Evolutionary conservation across 148 eudicot genomes (phyloP).

Genomic region (Rhododendron mucronatum): DNA sequence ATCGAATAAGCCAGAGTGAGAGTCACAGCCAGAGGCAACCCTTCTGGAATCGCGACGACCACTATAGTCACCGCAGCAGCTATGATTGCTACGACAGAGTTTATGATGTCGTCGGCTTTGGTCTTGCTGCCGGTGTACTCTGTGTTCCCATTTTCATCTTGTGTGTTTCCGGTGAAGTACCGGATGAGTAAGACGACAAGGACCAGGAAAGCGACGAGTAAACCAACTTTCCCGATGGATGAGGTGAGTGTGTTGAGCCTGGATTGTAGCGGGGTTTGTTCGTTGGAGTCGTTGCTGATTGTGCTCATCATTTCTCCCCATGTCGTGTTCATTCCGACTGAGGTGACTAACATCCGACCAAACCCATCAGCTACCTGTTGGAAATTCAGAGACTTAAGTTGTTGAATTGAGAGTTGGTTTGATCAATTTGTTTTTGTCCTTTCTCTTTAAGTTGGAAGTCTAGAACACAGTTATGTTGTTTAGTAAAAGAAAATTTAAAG

Average conservation of each 20-base stretch:
- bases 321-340: background rate
- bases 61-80: background rate
- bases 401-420: background rate
- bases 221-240: background rate
- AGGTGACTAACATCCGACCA: background rate
- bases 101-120: background rate
- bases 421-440: too few relatives aligned
- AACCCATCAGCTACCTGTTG: background rate
- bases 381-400: background rate
- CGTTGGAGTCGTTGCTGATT: background rate
- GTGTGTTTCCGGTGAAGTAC: background rate
- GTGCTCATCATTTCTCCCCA: background rate
- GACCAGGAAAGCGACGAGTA: background rate
- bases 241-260: background rate
- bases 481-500: too few relatives aligned
- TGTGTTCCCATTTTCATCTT: background rate
- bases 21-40: background rate
- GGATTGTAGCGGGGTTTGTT: background rate
- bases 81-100: background rate
- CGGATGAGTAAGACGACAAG: background rate
- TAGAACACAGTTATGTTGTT: too few relatives aligned
- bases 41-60: background rate
- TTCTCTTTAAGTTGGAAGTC: too few relatives aligned
- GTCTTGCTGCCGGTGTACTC: background rate
- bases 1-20: background rate